Base-by-base conservation (phyloP, 805 yeast genomes). In the Ogataea henricii region DNA sequence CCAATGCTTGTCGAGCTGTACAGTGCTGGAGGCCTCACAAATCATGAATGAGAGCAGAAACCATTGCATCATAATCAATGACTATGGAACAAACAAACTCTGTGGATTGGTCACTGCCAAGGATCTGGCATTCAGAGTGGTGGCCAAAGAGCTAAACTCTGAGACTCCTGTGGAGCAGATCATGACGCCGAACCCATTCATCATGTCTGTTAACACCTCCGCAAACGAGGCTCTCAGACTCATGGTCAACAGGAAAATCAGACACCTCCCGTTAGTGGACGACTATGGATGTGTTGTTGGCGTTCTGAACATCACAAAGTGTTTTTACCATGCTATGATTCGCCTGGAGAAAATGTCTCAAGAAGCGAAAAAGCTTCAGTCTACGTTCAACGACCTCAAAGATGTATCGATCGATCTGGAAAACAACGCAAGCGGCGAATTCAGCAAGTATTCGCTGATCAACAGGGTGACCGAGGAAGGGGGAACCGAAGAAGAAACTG, bases 271-370 rank as follows among this genome's bases (percentile, higher is more conserved):
- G 1, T 59, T 74, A 3, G 46, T 67, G 3, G 73, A 73, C 48
- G 65, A 63, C 17, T 41, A 38, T 9, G 69, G 67, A 3, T 36
- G 53, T 6, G 74, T 73, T 26, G 68, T 66, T n/a, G 78, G 77
- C 1, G 67, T 74, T 10, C 56, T 74, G 22, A 76, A 74, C 55
- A 73, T 74, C 27, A 74, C 78, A 3, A 66, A 72, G 43, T 74
- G 79, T 40, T 74, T 73, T 54, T 71, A 73, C 46, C 76, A 74
- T 51, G 78, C 76, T 0, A 69, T 74, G 72, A 56, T 68, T 2
- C 57, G 73, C 40, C 55, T 74, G 21, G 78, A 74, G 51, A 66
- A 69, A 40, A 67, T 74, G 52, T 60, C 75, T 0, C 49, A 55
- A 20, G 73, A 70, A 46, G 73, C 75, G 2, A 57, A 63, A 38